Evolutionary conservation across 2,329 filamentous ascomycete genomes (phyloP).

Genomic region (Paraphaeosphaeria sporulosa): DNA sequence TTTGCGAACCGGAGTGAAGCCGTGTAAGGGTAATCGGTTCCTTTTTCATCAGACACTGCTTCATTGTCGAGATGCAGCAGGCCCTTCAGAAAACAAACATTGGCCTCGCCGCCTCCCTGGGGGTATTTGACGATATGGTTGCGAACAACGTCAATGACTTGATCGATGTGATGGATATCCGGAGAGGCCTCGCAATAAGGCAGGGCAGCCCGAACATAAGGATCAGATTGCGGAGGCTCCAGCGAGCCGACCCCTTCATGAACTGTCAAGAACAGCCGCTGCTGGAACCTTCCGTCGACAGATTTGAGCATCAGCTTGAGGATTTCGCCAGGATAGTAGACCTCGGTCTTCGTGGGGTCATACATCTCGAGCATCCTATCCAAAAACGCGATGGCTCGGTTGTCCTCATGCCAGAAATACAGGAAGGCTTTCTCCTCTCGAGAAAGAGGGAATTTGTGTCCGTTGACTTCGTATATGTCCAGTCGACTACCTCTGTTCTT

Average conservation of each 20-base stretch:
- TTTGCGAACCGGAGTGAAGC: conserved; percentile 26
- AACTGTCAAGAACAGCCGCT: conserved; percentile 33
- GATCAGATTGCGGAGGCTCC: conserved; percentile 34
- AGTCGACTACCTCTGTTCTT: conserved; percentile 22
- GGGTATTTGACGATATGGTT: conserved; percentile 29
- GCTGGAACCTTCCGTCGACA: conserved; percentile 23
- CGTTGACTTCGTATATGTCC: conserved; percentile 28
- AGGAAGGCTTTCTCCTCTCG: conserved; percentile 30
- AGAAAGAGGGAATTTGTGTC: conserved; percentile 39
- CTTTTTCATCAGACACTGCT: conserved; percentile 23
- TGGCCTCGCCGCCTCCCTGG: conserved; percentile 31
- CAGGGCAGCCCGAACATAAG: conserved; percentile 42
- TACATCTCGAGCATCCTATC: conserved; percentile 47
- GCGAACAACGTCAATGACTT: conserved; percentile 30
- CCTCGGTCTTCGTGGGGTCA: conserved; percentile 36
- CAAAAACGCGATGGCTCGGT: conserved; percentile 39
- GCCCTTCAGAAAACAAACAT: conserved; percentile 37
- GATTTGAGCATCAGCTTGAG: conserved; percentile 41
- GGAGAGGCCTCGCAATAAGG: conserved; percentile 39
- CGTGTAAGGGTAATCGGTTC: conserved; percentile 33
- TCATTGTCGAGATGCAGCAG: conserved; percentile 35
- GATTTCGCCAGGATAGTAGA: conserved; percentile 45
- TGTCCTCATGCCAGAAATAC: conserved; percentile 37
- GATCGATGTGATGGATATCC: conserved; percentile 20
- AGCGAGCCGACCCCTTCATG: conserved; percentile 37